Percentiles rank a stretch among this genome's conserved stretches.
Conservation (phyloP, 208 protist species). For the Leishmania martiniquensis region DNA sequence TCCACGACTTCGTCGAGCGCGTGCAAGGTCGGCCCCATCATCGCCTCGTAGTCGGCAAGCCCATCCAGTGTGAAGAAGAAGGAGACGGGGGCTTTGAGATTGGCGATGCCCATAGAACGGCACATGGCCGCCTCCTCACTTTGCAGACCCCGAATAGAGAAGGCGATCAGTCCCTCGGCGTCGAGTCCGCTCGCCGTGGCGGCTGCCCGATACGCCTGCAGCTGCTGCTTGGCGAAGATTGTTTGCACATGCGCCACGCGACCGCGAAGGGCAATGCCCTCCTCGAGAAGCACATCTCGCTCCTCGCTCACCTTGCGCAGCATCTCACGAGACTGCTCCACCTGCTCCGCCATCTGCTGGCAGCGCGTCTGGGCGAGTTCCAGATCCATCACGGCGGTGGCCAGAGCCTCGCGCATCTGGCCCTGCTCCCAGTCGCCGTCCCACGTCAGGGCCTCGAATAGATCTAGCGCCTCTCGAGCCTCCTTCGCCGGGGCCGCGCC, state of each 20-base stretch:
- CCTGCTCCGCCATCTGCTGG: conserved; percentile 61
- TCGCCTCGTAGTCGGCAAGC: conserved; percentile 73
- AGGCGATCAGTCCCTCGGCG: conserved; percentile 47
- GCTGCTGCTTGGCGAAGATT: conserved; percentile 86
- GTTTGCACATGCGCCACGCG: conserved; percentile 83
- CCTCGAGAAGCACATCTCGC: conserved; percentile 78
- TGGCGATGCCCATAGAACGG: conserved; percentile 39
- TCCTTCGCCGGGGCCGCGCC: conserved; percentile 4
- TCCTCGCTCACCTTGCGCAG: conserved; percentile 55
- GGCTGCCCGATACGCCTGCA: conserved; percentile 67
- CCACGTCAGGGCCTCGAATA: conserved; percentile 78
- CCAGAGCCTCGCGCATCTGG: conserved; percentile 81
- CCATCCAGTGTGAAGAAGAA: conserved; percentile 83
- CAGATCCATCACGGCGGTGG: conserved; percentile 79
- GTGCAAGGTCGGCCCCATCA: conserved; percentile 75
- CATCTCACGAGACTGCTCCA: conserved; percentile 46
- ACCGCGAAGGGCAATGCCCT: conserved; percentile 80
- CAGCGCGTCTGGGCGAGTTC: conserved; percentile 81
- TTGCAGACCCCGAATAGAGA: conserved; percentile 60
- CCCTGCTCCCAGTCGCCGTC: conserved; percentile 78
- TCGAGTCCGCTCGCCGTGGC: conserved; percentile 13
- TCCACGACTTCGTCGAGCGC: conserved; percentile 60
- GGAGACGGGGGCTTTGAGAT: conserved; percentile 37
- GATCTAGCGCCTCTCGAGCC: conserved; percentile 48
- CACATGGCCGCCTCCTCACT: conserved; percentile 37